phyloP scores from a whole-genome alignment of 106 monocot genomes.

The Dendrobium huoshanense region DNA sequence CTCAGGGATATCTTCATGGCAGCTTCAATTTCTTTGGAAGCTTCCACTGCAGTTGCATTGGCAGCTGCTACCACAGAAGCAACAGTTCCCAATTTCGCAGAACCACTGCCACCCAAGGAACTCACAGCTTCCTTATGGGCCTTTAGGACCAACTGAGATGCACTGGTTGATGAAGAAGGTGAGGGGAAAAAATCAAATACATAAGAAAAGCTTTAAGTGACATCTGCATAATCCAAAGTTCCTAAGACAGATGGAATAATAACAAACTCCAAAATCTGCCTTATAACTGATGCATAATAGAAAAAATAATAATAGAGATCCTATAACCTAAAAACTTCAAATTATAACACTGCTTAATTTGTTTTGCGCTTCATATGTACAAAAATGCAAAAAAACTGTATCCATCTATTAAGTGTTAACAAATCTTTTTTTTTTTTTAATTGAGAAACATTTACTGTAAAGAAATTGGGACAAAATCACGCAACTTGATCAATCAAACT shows the following conservation, averaged over 20 bases:
- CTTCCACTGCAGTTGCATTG: conserved; percentile 82
- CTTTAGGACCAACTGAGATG: conserved; percentile 81
- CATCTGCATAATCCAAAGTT: neutral
- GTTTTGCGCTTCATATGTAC: neutral
- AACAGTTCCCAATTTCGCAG: conserved; percentile 81
- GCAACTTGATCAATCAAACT: neutral
- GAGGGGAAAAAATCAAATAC: neutral
- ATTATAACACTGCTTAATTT: neutral
- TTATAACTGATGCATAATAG: neutral
- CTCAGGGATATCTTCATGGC: conserved; percentile 88
- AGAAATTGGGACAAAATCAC: neutral
- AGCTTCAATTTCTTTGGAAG: conserved; percentile 87
- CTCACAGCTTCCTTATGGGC: conserved; percentile 98
- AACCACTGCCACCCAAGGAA: conserved; percentile 77
- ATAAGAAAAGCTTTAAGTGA: neutral
- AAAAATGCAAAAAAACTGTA: neutral
- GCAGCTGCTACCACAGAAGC: conserved; percentile 91
- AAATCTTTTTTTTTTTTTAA: neutral
- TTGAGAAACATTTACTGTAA: neutral
- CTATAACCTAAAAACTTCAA: neutral
- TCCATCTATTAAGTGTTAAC: neutral
- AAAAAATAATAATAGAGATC: neutral
- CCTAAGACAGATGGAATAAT: neutral
- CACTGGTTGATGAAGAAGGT: conserved; percentile 41
- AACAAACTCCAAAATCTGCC: neutral